phyloP scores from a whole-genome alignment of 495 filamentous ascomycete species.

The Xylaria grammica region DNA sequence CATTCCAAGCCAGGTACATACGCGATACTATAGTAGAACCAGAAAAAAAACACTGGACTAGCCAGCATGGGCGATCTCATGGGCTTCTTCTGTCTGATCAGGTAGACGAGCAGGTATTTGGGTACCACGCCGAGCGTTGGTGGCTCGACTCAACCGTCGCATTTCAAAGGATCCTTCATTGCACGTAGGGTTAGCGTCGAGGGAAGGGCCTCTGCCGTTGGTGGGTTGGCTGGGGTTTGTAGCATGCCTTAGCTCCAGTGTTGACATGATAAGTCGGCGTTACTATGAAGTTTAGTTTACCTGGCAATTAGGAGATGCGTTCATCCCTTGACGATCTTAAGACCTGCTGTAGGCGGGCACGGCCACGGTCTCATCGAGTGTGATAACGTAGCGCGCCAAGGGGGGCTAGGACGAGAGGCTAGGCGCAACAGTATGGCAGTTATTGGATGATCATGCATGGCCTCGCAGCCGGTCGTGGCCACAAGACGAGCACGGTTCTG shows the following conservation, averaged over 20 bases:
- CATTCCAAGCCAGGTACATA: not conserved
- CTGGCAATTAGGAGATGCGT: not conserved
- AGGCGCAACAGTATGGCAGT: constrained; percentile 1
- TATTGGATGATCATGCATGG: constrained; percentile 13
- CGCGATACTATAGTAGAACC: no score
- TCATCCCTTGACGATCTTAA: constrained; percentile 13
- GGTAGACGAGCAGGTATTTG: not conserved
- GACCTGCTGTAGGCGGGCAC: not conserved
- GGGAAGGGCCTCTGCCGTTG: constrained; percentile 5
- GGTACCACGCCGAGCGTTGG: not conserved
- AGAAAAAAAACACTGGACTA: no score
- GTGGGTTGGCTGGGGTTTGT: constrained; percentile 4
- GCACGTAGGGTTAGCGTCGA: constrained; percentile 10
- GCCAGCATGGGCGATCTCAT: no score
- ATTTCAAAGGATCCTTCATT: not conserved
- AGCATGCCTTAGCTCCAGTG: not conserved
- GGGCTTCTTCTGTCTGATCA: no score
- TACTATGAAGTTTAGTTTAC: not conserved
- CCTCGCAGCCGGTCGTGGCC: constrained; percentile 12
- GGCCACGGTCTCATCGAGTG: constrained; percentile 9
- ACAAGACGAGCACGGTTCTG: constrained; percentile 14
- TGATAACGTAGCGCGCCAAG: constrained; percentile 12
- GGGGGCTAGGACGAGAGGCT: constrained; percentile 7
- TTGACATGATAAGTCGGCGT: not conserved
- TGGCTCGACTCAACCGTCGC: not conserved